Evolutionary conservation across 208 protist genomes (phyloP), one percentile per base, ranked within the genome.

Genomic region (Tetramitus jugosus): DNA sequence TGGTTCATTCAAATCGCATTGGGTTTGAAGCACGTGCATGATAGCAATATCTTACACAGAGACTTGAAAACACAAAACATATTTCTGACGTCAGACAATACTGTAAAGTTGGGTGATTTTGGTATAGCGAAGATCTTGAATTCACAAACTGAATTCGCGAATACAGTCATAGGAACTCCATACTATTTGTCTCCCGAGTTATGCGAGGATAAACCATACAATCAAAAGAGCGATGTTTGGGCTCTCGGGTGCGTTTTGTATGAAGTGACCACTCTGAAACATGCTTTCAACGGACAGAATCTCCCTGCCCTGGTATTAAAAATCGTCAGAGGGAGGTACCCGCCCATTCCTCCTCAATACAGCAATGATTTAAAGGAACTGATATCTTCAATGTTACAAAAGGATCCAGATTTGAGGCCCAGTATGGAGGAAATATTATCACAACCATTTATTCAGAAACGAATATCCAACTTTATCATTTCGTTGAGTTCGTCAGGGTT

Each of bases 141-240:
- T 52, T 77, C 79, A 33, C 87, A 87, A 49, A 85, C 86, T 1
- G 85, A 92, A 39, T 60, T 91, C 60, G 88, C 87, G 0, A 83
- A 79, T 39, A 93, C 90, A 33, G 87, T 91, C 0, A 89, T 95
- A 35, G 93, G 91, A 35, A 92, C 91, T 52, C 91, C 93, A 31
- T 92, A 89, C 67, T 96, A 96, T 87, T 88, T 93, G 80, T 92
- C 91, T 0, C 94, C 94, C 0, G 92, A 97, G 79, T 90, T 97
- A 40, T 91, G 89, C 29, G 78, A 86, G 0, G 87, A 89, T 13
- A 88, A 92, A 76, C 49, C 87, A 43, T 97, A 97, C 86, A 93
- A 85, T 72, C 82, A 85, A 42, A 95, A 94, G 79, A 91, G 87
- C 8, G 94, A 97, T 84, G 89, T 96, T 26, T 97, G 95, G 84